Percentiles rank a stretch among this genome's conserved stretches.
Evolutionary conservation across 2,329 filamentous ascomycete species (phyloP).

Genomic region (Sclerotinia spermophila): DNA sequence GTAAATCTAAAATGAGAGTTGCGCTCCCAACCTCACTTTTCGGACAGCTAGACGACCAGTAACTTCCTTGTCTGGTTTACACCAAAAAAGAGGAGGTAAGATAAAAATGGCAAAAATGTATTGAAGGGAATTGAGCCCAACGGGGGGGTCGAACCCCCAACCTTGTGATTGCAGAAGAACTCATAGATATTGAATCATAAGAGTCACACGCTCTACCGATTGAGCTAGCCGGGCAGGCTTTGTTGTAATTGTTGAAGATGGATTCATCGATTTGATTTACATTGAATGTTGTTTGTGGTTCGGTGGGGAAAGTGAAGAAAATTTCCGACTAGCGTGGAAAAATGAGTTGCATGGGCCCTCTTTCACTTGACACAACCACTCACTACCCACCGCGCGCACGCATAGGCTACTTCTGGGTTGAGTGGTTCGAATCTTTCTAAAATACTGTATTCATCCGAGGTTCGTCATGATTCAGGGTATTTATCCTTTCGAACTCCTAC

Average conservation of each 20-base stretch:
- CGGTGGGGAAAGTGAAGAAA: constrained; percentile 6
- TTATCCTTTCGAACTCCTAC: too few species aligned
- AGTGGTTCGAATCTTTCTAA: background rate
- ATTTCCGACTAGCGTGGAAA: background rate
- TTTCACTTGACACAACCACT: background rate
- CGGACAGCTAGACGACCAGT: too few species aligned
- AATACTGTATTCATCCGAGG: background rate
- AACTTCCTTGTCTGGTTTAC: background rate
- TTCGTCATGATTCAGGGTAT: background rate
- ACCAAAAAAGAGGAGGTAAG: background rate
- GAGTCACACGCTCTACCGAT: constrained; percentile 37
- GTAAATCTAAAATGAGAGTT: too few species aligned
- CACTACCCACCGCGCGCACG: background rate
- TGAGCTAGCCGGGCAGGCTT: constrained; percentile 33
- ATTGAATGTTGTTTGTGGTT: rapidly evolving
- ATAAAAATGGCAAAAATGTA: background rate
- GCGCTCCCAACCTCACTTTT: too few species aligned
- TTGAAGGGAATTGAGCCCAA: constrained; percentile 14
- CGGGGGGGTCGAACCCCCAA: constrained; percentile 15
- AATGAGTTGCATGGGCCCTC: background rate
- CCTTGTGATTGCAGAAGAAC: constrained; percentile 13
- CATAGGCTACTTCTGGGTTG: background rate
- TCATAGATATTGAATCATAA: constrained; percentile 22
- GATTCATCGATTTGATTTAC: rapidly evolving
- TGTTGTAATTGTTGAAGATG: background rate